Conservation (phyloP, 1,139 yeast genomes). For the Casaregolazyma lundiana region DNA sequence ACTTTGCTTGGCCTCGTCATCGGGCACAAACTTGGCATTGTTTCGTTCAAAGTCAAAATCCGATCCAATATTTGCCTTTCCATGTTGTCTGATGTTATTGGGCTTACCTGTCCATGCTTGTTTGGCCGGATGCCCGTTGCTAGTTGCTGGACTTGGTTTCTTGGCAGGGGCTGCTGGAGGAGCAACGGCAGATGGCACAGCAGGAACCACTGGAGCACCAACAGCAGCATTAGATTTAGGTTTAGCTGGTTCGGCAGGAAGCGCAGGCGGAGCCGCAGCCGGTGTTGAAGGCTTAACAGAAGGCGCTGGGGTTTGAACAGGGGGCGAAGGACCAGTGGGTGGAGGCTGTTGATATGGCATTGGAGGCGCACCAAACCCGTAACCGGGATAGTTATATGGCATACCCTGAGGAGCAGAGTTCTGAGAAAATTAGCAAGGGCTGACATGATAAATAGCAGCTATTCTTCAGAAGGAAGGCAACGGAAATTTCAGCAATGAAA, state of each 20-base stretch:
- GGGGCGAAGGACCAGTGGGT: background rate
- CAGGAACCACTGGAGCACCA: constrained; percentile 20
- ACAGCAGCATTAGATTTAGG: constrained; percentile 7
- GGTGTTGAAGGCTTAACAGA: background rate
- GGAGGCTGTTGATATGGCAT: constrained; percentile 8
- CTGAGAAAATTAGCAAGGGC: constrained; percentile 7
- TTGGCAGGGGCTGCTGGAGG: constrained; percentile 14
- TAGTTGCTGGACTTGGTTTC: background rate
- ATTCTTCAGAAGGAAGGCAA: constrained; percentile 43
- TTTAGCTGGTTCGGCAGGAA: background rate
- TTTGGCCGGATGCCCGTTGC: background rate
- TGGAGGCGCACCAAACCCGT: background rate
- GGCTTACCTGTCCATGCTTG: constrained; percentile 15
- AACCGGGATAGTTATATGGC: constrained; percentile 8
- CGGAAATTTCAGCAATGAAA: constrained; percentile 36
- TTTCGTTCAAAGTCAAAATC: constrained; percentile 65
- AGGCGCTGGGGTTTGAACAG: background rate
- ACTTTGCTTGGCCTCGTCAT: constrained; percentile 25
- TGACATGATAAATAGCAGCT: constrained; percentile 6
- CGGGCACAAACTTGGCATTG: constrained; percentile 55
- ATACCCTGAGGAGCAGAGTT: constrained; percentile 6
- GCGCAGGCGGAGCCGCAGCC: background rate
- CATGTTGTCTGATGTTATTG: background rate
- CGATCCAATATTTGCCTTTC: constrained; percentile 18
- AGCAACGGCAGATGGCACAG: constrained; percentile 22